A percentile compares a stretch with the other conserved stretches of the same genome.
These are phyloP conservation scores for Mikania micrantha DNA, from an alignment of 129 eudicot genomes.

Conservation along the genomic window DNA sequence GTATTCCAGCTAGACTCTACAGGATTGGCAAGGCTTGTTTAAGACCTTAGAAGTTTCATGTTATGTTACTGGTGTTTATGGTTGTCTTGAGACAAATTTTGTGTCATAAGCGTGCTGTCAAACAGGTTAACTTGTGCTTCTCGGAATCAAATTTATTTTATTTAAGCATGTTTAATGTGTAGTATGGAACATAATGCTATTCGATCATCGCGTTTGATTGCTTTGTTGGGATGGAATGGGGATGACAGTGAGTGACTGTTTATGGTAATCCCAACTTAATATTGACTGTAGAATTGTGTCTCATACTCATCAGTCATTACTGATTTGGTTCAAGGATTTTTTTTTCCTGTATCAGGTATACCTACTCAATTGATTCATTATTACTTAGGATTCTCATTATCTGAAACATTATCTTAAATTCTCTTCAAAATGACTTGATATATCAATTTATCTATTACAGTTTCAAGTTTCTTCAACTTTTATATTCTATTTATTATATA, in stretches of 20 bases:
- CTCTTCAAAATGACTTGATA: too few relatives aligned
- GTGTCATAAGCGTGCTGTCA: slow-evolving; percentile 3
- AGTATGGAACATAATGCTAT: neutral
- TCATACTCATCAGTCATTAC: too few relatives aligned
- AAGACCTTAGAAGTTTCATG: slow-evolving; percentile 6
- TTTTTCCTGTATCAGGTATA: too few relatives aligned
- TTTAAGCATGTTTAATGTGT: neutral
- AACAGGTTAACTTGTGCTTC: neutral
- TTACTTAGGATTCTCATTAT: too few relatives aligned
- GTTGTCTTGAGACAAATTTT: neutral
- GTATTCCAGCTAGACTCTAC: slow-evolving; percentile 6
- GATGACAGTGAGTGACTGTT: neutral
- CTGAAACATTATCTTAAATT: too few relatives aligned
- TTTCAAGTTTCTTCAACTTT: too few relatives aligned
- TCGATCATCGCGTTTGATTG: neutral
- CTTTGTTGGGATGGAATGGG: neutral
- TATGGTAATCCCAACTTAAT: too few relatives aligned
- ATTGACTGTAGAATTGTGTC: too few relatives aligned
- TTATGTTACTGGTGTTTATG: neutral
- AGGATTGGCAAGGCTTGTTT: slow-evolving; percentile 5
- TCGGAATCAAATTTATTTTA: slow-evolving; percentile 4
- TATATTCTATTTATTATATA: too few relatives aligned
- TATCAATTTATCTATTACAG: too few relatives aligned
- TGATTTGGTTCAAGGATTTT: too few relatives aligned
- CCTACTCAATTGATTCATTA: too few relatives aligned